Evolutionary conservation across 768 basidiomycete genomes (phyloP), one percentile per base, ranked within the genome.

Genomic region (Heimioporus sp.): DNA sequence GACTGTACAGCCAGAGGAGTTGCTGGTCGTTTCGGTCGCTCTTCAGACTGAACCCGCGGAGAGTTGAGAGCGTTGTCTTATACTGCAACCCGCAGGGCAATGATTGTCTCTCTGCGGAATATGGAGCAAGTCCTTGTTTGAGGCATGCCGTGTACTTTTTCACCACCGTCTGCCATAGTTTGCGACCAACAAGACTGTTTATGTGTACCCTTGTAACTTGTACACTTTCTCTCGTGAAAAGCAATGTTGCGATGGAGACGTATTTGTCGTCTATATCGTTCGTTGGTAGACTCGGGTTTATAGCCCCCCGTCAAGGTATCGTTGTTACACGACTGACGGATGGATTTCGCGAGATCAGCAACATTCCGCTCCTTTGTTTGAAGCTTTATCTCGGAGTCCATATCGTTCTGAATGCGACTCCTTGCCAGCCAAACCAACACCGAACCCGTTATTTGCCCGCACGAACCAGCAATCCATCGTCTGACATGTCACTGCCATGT

Each of bases 91-190:
- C 47, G 52, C 34, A 21, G 56, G 53, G 52, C 48, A 58, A 45
- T 49, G 32, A 46, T 37, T 51, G 56, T 54, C 62, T 67, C 60
- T 47, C 53, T 49, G 64, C 71, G 75, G 67, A 44, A 76, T 63
- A 76, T 43, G 43, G 57, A 65, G n/a, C 42, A 50, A 45, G 75
- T 85, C 83, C 79, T 80, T 70, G 86, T 89, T 88, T 89, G 87
- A 89, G 83, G 87, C 70, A 70, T 73, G 75, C 75, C 71, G 79
- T 75, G 80, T 74, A 37, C 41, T 44, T 59, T 48, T 53, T 28
- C 28, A 78, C 79, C 80, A 76, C 72, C 71, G 71, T 75, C 74
- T 79, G 83, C 83, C 81, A 88, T 88, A 86, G 78, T 66, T 63
- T 71, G 65, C 34, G 72, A 72, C 68, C 51, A 9, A 72, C 68